phyloP scores from a whole-genome alignment of 2,329 filamentous ascomycete genomes.

The Mariannaea elegans region DNA sequence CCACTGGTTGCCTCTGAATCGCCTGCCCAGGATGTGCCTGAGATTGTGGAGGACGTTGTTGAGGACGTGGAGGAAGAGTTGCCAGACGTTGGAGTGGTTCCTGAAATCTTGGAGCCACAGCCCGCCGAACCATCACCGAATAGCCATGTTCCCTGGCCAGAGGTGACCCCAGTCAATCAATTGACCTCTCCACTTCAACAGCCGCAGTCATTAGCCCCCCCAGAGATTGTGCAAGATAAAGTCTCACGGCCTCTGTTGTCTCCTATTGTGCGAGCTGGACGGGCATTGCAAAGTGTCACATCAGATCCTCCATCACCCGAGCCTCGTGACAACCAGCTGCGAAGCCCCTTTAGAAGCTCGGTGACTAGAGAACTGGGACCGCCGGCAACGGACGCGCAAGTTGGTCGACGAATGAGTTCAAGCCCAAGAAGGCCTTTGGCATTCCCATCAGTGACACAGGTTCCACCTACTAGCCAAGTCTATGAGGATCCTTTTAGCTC shows the following conservation, averaged over 20 bases:
- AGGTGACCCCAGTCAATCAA: conserved; percentile 49
- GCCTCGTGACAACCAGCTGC: conserved; percentile 58
- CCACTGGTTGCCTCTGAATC: conserved; percentile 3
- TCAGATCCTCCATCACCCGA: conserved; percentile 67
- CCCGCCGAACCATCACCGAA: conserved; percentile 21
- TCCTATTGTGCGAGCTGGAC: conserved; percentile 66
- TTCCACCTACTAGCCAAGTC: conserved; percentile 19
- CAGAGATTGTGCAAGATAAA: conserved; percentile 41
- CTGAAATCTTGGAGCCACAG: conserved; percentile 20
- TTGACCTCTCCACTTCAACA: conserved; percentile 50
- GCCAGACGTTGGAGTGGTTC: background rate
- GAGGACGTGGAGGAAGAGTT: conserved; percentile 16
- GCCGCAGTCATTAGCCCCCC: conserved; percentile 41
- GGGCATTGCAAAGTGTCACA: conserved; percentile 65
- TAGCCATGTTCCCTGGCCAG: conserved; percentile 27
- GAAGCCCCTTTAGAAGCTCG: conserved; percentile 63
- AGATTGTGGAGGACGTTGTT: conserved; percentile 29
- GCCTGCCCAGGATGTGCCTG: conserved; percentile 6
- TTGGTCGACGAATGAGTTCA: conserved; percentile 36
- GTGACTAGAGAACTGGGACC: conserved; percentile 47
- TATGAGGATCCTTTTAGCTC: conserved; percentile 44
- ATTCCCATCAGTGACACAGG: conserved; percentile 22
- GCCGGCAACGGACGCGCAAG: conserved; percentile 39
- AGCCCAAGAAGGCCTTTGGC: conserved; percentile 42
- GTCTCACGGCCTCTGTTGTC: conserved; percentile 58